These are phyloP conservation scores for Penicillium silybi DNA, from an alignment of 495 filamentous ascomycete genomes.

Conservation along the genomic window DNA sequence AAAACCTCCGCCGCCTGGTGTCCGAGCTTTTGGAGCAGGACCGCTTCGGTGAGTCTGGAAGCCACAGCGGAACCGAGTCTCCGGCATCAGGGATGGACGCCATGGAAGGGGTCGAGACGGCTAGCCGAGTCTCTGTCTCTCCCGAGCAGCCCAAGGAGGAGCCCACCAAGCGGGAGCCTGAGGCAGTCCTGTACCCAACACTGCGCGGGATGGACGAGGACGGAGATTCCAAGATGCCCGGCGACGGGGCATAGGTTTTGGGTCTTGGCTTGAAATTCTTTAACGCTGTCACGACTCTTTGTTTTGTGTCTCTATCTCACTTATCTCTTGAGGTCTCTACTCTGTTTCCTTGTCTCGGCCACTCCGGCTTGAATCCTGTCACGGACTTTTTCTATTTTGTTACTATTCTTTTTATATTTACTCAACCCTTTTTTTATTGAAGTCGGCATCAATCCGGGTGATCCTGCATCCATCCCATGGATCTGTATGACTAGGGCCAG, in stretches of 20 bases:
- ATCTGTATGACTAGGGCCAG: conserved; percentile 7
- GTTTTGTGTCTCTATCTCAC: conserved; percentile 2
- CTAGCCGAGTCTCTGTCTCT: conserved; percentile 15
- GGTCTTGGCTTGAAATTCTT: background rate
- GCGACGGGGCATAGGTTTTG: conserved; percentile 13
- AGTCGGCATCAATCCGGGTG: background rate
- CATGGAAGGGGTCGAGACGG: conserved; percentile 42
- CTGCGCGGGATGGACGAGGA: conserved; percentile 43
- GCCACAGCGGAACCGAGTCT: conserved; percentile 10
- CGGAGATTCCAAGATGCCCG: conserved; percentile 40
- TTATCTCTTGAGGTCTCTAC: background rate
- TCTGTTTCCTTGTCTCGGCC: conserved; percentile 5
- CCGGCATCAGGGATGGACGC: conserved; percentile 24
- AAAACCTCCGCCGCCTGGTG: conserved; percentile 67
- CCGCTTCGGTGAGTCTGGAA: conserved; percentile 52
- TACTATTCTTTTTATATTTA: background rate
- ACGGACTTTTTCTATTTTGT: conserved; percentile 2
- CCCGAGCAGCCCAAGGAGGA: conserved; percentile 13
- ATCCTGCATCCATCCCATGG: conserved; percentile 8
- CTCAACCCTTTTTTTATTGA: background rate
- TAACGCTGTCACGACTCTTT: conserved; percentile 28
- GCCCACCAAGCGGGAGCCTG: conserved; percentile 20
- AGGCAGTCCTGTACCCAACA: conserved; percentile 44
- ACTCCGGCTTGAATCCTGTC: background rate
- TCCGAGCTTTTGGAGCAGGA: conserved; percentile 57